Evolutionary conservation across 306 rosid species (phyloP).

Genomic region (Cucurbita ficifolia): DNA sequence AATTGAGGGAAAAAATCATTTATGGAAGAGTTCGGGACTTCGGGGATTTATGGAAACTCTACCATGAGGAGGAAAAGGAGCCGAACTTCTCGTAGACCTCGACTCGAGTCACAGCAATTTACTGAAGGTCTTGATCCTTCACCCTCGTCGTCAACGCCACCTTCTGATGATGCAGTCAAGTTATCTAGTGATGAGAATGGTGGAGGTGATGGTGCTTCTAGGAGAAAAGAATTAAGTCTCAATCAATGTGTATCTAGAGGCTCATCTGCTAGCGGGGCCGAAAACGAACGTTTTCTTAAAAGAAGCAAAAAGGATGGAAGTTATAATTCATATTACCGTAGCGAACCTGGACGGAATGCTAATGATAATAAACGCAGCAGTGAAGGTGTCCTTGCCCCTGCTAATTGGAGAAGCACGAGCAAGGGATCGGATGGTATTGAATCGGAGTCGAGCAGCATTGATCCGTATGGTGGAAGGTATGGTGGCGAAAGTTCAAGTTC

Average conservation of each 20-base stretch:
- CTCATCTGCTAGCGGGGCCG: conserved; percentile 20
- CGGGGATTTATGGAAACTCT: conserved; percentile 37
- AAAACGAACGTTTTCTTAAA: conserved; percentile 26
- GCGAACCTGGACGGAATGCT: conserved; percentile 33
- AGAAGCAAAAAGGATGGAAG: conserved; percentile 38
- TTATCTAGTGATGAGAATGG: conserved; percentile 67
- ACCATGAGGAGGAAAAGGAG: conserved; percentile 76
- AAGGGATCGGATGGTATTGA: conserved; percentile 9
- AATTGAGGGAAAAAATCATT: conserved; percentile 2
- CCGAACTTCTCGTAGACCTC: conserved; percentile 70
- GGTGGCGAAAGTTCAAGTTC: conserved; percentile 33
- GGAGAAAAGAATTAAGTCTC: conserved; percentile 62
- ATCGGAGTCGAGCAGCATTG: conserved; percentile 10
- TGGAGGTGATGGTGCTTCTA: conserved; percentile 38
- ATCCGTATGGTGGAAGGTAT: conserved; percentile 33
- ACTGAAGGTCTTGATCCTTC: conserved; percentile 39
- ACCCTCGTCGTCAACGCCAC: conserved; percentile 46
- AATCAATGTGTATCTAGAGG: conserved; percentile 38
- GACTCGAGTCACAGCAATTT: conserved; percentile 54
- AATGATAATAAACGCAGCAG: conserved; percentile 45
- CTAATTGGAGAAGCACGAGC: conserved; percentile 70
- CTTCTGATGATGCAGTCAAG: conserved; percentile 61
- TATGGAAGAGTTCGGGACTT: conserved; percentile 56
- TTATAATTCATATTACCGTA: conserved; percentile 31
- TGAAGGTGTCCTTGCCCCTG: conserved; percentile 86